Base-by-base conservation (phyloP, 768 basidiomycete genomes). In the Coprinopsis sp. region DNA sequence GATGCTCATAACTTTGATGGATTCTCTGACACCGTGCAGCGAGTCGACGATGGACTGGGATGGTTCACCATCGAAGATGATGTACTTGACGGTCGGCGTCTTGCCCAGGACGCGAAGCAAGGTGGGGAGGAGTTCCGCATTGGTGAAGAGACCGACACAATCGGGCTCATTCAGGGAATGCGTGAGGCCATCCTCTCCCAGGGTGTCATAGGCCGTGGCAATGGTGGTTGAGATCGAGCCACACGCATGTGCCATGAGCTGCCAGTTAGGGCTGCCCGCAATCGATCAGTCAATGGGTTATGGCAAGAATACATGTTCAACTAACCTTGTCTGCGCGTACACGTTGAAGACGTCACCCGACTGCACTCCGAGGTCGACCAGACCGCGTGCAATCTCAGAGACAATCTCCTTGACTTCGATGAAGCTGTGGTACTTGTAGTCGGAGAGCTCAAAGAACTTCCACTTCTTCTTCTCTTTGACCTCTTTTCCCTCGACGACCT, bases 121-220 rank as follows among this genome's bases (percentile, higher is more conserved):
- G 16, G 82, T 89, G 10, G 79, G 78, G 37, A 99, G 82, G 18
- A 99, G 82, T 25, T 92, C 88, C 28, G 88, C 86, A 57, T 99
- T 95, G 54, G 93, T 95, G 70, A 90, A 96, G 59, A 97, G 72
- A 49, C 82, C 87, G 21, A 81, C 74, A 53, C 87, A 92, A 37
- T 84, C 71, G 3, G 94, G 91, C 50, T 75, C 76, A 63, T 91
- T 87, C 49, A 98, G 79, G 0, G 95, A 92, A 64, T 98, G 93
- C 1, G 82, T 70, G 16, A 99, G 80, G 41, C 95, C 92, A 1
- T 78, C 71, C 60, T 88, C 85, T 44, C 96, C 95, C 19, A 98
- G 84, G 2, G 91, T 95, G 60, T 96, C 95, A 66, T 99, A 98
- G 0, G 94, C 93, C 2, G 96, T 98, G 1, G 91, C 93, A 54